Evolutionary conservation across 805 yeast genomes (phyloP).

Genomic region (Babjeviella inositovora): DNA sequence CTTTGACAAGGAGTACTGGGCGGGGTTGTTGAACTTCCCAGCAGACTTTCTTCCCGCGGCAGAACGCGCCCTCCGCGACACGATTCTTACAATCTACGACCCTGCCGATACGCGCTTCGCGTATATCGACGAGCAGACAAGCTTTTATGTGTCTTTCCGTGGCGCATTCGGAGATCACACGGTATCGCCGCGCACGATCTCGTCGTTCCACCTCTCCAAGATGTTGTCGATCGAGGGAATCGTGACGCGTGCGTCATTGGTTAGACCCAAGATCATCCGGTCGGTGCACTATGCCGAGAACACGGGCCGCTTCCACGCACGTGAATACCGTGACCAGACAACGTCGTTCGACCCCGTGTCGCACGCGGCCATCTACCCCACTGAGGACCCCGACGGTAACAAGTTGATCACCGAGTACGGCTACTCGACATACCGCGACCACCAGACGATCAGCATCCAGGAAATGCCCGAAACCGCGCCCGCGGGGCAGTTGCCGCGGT

Average conservation of each 20-base stretch:
- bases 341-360: constrained; percentile 76
- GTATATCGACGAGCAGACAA: constrained; percentile 41
- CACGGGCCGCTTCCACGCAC: constrained; percentile 71
- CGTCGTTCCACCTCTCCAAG: constrained; percentile 61
- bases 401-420: constrained; percentile 87
- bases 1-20: constrained; percentile 67
- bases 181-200: constrained; percentile 77
- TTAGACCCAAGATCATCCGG: constrained; percentile 80
- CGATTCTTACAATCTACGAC: constrained; percentile 60
- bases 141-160: constrained; percentile 61
- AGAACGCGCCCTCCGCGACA: constrained; percentile 71
- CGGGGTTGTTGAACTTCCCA: constrained; percentile 59
- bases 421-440: constrained; percentile 81
- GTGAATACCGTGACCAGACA: constrained; percentile 87
- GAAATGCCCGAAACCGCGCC: constrained; percentile 98
- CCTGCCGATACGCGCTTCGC: constrained; percentile 34
- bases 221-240: constrained; percentile 88
- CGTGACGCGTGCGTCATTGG: constrained; percentile 84
- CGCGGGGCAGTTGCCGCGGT: constrained; percentile 92
- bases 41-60: constrained; percentile 82
- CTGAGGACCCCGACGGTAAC: constrained; percentile 85
- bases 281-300: constrained; percentile 88
- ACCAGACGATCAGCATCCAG: constrained; percentile 84
- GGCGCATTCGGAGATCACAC: constrained; percentile 88
- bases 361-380: constrained; percentile 79